A percentile compares a stretch with the other conserved stretches of the same genome.
phyloP scores from a whole-genome alignment of 495 filamentous ascomycete genomes.

The Talaromyces liani region DNA sequence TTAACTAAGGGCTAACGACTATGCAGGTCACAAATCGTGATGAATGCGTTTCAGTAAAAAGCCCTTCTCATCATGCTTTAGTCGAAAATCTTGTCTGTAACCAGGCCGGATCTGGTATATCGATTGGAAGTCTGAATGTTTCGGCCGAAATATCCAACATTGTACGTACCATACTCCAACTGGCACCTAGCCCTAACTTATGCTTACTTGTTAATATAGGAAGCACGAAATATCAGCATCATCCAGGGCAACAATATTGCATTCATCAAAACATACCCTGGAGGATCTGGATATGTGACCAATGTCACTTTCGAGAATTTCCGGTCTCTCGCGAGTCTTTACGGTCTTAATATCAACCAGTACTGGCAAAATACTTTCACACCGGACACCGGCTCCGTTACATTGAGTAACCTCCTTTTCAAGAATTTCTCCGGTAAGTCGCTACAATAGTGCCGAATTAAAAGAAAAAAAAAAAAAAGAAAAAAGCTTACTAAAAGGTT shows the following conservation, averaged over 20 bases:
- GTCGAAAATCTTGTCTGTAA: slow-evolving; percentile 46
- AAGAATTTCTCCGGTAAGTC: slow-evolving; percentile 24
- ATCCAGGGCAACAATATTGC: slow-evolving; percentile 45
- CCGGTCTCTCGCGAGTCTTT: slow-evolving; percentile 34
- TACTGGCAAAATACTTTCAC: slow-evolving; percentile 36
- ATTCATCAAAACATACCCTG: slow-evolving; percentile 49
- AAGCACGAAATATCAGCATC: slow-evolving; percentile 33
- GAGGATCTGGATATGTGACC: slow-evolving; percentile 45
- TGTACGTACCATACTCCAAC: slow-evolving; percentile 12
- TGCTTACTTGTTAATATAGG: slow-evolving; percentile 17
- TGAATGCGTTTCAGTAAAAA: slow-evolving; percentile 40
- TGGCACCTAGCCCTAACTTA: neutral
- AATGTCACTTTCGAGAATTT: slow-evolving; percentile 47
- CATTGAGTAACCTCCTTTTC: slow-evolving; percentile 36
- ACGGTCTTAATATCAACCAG: slow-evolving; percentile 42
- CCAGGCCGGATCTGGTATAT: slow-evolving; percentile 35
- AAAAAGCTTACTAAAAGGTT: too few relatives aligned
- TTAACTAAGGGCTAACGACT: neutral
- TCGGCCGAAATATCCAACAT: slow-evolving; percentile 23
- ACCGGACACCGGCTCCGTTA: slow-evolving; percentile 34
- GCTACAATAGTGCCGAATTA: neutral
- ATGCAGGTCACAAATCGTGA: slow-evolving; percentile 34
- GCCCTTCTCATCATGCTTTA: slow-evolving; percentile 33
- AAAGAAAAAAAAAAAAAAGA: too few relatives aligned
- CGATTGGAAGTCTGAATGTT: slow-evolving; percentile 36